Evolutionary conservation across 2,329 filamentous ascomycete genomes (phyloP).

Genomic region (Paraconiothyrium sp.): DNA sequence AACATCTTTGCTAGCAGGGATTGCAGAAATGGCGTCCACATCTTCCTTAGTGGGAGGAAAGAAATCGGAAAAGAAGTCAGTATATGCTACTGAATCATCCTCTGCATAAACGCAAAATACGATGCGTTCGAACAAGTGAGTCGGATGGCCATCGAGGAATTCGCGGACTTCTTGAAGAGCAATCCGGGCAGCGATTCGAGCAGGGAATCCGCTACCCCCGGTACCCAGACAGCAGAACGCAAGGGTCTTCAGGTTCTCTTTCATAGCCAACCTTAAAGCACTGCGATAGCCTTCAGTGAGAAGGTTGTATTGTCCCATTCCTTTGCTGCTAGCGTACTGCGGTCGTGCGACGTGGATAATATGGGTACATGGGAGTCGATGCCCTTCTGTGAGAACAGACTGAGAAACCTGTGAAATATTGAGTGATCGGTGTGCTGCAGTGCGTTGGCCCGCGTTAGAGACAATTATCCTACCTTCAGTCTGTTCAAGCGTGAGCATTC

Average conservation of each 20-base stretch:
- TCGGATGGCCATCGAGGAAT: conserved; percentile 38
- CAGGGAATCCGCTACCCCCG: conserved; percentile 44
- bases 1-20: conserved; percentile 17
- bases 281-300: conserved; percentile 45
- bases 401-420: conserved; percentile 26
- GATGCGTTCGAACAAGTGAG: conserved; percentile 36
- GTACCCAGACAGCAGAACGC: conserved; percentile 47
- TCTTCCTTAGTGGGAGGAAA: conserved; percentile 47
- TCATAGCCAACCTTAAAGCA: conserved; percentile 33
- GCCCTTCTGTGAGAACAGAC: conserved; percentile 36
- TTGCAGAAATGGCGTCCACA: conserved; percentile 30
- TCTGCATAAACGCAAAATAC: conserved; percentile 42
- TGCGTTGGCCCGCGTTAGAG: background rate
- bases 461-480: conserved; percentile 19
- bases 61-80: conserved; percentile 40
- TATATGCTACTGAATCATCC: conserved; percentile 40
- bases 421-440: background rate
- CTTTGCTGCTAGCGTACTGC: conserved; percentile 29
- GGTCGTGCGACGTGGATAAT: conserved; percentile 46
- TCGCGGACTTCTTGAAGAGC: conserved; percentile 45
- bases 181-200: conserved; percentile 41
- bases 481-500: conserved; percentile 30
- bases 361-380: conserved; percentile 39
- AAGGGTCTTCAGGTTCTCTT: conserved; percentile 36
- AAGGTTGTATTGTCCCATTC: conserved; percentile 35